Evolutionary conservation across 164 flowering plant genomes (phyloP).

Genomic region (Litsea cubeba): DNA sequence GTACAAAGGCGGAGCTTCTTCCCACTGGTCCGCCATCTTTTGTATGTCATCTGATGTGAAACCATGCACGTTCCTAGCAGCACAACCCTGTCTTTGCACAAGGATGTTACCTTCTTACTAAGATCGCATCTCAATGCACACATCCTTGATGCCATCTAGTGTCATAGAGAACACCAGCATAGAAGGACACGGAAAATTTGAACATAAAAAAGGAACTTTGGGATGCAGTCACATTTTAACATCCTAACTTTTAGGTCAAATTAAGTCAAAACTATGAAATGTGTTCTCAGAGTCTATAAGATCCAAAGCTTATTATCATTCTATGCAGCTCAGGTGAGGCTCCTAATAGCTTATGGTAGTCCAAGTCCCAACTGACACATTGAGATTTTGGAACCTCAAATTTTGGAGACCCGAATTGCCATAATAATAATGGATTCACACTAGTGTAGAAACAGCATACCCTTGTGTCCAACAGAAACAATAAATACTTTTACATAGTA

Average conservation of each 20-base stretch:
- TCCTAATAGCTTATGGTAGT: no score
- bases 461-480: no score
- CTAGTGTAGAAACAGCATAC: no score
- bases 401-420: no score
- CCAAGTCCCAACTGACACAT: no score
- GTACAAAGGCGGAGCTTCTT: constrained; percentile 82
- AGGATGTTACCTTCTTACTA: constrained; percentile 1
- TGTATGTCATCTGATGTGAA: constrained; percentile 63
- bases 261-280: not conserved
- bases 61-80: constrained; percentile 94
- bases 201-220: not conserved
- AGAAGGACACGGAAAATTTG: not conserved
- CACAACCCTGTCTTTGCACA: constrained; percentile 68
- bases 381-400: no score
- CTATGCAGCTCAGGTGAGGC: no score
- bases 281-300: no score
- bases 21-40: constrained; percentile 85
- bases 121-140: not conserved
- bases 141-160: not conserved
- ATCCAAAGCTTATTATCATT: no score
- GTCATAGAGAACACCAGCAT: not conserved
- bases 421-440: no score
- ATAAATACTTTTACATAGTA: no score
- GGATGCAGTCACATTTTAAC: not conserved
- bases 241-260: not conserved